Percentiles rank a stretch among this genome's conserved stretches.
Conservation (phyloP, 78 protist species). For the Speleostelium caveatum region DNA sequence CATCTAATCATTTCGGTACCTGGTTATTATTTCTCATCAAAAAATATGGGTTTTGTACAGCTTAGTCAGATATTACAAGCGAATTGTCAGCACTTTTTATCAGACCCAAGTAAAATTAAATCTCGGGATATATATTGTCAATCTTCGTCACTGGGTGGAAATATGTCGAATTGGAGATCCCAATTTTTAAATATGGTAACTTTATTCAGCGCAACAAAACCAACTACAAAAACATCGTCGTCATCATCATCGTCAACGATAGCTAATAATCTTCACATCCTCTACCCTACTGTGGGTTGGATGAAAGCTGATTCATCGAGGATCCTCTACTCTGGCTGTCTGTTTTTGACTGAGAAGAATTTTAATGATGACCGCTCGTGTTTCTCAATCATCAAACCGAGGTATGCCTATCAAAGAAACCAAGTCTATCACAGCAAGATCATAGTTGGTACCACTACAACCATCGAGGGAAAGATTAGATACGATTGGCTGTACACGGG, state of each 20-base stretch:
- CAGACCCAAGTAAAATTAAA: neutral
- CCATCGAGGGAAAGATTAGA: neutral
- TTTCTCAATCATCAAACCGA: neutral
- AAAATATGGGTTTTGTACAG: neutral
- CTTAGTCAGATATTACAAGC: neutral
- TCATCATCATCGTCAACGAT: neutral
- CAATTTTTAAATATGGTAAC: neutral
- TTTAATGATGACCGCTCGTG: conserved; percentile 21
- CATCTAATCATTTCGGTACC: conserved; percentile 26
- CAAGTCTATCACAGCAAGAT: conserved; percentile 36
- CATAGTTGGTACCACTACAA: conserved; percentile 17
- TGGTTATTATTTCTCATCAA: neutral
- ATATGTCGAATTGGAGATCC: conserved; percentile 1
- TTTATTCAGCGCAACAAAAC: neutral
- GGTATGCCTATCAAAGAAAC: conserved; percentile 3
- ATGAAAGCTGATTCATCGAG: neutral
- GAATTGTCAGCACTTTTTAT: neutral
- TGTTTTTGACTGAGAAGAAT: conserved; percentile 5
- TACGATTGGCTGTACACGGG: conserved; percentile 66
- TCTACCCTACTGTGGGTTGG: conserved; percentile 23
- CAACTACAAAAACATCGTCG: neutral
- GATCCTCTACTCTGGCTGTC: neutral
- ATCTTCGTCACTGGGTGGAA: conserved; percentile 10
- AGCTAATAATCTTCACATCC: neutral
- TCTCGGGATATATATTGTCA: conserved; percentile 15